These are phyloP conservation scores for Hyaloscypha bicolor DNA, from an alignment of 495 filamentous ascomycete species.

Conservation along the genomic window DNA sequence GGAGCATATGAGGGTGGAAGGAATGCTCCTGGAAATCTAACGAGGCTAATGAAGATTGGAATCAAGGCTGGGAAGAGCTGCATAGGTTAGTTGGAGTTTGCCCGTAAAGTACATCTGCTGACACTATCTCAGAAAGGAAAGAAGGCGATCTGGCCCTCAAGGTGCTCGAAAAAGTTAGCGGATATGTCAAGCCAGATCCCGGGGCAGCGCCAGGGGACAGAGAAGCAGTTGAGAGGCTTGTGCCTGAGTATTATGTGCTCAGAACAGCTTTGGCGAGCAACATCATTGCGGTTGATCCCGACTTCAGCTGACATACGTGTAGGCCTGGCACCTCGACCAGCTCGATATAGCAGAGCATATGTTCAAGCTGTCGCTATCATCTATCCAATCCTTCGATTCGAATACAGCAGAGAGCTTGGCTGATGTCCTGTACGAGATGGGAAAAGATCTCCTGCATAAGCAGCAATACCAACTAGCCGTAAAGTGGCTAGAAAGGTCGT, in stretches of 20 bases:
- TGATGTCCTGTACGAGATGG: conserved; percentile 74
- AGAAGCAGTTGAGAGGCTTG: conserved; percentile 39
- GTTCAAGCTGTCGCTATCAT: conserved; percentile 58
- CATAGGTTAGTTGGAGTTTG: conserved; percentile 51
- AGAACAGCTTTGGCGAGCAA: conserved; percentile 66
- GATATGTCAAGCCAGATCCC: conserved; percentile 49
- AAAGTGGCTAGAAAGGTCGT: conserved; percentile 76
- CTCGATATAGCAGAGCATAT: conserved; percentile 78
- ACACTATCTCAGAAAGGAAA: conserved; percentile 32
- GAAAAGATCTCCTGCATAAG: conserved; percentile 56
- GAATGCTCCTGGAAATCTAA: conserved; percentile 40
- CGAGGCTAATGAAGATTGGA: conserved; percentile 65
- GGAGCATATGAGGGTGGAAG: conserved; percentile 50
- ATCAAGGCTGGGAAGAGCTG: conserved; percentile 68
- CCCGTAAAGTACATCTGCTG: background rate
- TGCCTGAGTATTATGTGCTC: conserved; percentile 69
- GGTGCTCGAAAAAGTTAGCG: conserved; percentile 64
- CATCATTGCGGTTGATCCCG: background rate
- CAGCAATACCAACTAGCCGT: conserved; percentile 56
- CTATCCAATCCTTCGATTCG: conserved; percentile 46
- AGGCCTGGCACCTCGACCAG: conserved; percentile 74
- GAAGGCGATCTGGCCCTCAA: conserved; percentile 59
- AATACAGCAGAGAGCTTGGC: conserved; percentile 63
- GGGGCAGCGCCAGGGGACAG: conserved; percentile 35
- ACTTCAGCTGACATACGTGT: background rate